phyloP scores from a whole-genome alignment of 2,329 filamentous ascomycete genomes.

The Grosmannia clavigera region DNA sequence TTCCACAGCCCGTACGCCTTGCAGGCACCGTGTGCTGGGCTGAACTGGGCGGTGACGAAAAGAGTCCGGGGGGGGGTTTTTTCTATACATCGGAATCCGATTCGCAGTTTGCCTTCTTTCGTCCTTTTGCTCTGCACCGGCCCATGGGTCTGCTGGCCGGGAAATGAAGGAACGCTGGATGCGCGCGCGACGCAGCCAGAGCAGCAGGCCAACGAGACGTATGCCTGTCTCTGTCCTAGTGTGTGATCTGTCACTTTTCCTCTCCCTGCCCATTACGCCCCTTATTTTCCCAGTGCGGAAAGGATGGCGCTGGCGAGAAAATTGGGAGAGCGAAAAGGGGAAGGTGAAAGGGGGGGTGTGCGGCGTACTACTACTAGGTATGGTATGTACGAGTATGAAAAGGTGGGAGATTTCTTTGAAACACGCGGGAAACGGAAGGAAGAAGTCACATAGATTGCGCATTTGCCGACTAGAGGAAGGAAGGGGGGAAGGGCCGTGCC shows the following conservation, averaged over 20 bases:
- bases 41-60: neutral
- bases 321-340: neutral
- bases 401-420: neutral
- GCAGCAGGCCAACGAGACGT: neutral
- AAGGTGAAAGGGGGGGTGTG: neutral
- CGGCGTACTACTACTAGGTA: neutral
- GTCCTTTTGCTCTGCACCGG: neutral
- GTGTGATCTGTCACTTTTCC: neutral
- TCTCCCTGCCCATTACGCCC: neutral
- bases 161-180: neutral
- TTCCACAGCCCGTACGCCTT: neutral
- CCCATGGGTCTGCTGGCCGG: neutral
- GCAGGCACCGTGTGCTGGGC: neutral
- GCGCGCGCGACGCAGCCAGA: neutral
- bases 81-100: no score
- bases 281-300: conserved; percentile 2
- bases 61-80: no score
- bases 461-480: neutral
- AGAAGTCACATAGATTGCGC: neutral
- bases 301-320: neutral
- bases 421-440: neutral
- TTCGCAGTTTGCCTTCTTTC: neutral
- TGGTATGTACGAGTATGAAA: neutral
- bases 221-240: neutral
- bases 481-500: neutral